Evolutionary conservation across 2,329 filamentous ascomycete species (phyloP), one percentile per base, ranked within the genome.

Genomic region (Fusarium cyanostomum): DNA sequence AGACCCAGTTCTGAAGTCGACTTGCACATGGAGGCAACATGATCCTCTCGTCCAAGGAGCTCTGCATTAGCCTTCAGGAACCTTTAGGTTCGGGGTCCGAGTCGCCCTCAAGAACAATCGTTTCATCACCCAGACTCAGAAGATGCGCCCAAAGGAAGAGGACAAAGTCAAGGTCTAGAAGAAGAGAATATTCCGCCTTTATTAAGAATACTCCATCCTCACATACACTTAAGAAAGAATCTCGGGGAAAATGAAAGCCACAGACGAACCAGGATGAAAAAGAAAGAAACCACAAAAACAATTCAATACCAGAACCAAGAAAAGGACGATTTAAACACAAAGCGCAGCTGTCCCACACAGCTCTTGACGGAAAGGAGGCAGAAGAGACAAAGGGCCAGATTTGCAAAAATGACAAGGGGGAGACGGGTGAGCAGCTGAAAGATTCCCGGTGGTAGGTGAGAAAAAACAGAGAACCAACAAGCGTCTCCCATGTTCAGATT

Each of bases 171-270:
- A 37, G 11, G 8, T 45, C 33, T 42, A 35, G 28, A 51, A 68
- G 58, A 62, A 65, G 61, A 62, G 64, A 64, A 61, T 71, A 71
- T 71, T 63, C 68, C 67, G 43, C 64, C 66, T 71, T 65, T 71
- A 71, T 71, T 71, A 71, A 71, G 64, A 70, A 70, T 68, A 68
- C 66, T 65, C 59, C 44, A 68, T 61, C 57, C 64, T 68, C 54
- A 52, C 52, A 56, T 59, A 71, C 52, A 55, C 51, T 56, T 37
- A 43, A 52, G 55, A 55, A 59, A 59, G 56, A 48, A 59, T 59
- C 43, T 62, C 51, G 53, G 51, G 46, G 39, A 52, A 49, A 48
- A 41, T 16, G 31, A 60, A 54, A 57, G 48, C 50, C 49, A 60
- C 9, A 43, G 62, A 48, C 59, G 54, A 64, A 43, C 54, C 57